phyloP scores from a whole-genome alignment of 2,329 filamentous ascomycete species.

The Aureobasidium sp. region DNA sequence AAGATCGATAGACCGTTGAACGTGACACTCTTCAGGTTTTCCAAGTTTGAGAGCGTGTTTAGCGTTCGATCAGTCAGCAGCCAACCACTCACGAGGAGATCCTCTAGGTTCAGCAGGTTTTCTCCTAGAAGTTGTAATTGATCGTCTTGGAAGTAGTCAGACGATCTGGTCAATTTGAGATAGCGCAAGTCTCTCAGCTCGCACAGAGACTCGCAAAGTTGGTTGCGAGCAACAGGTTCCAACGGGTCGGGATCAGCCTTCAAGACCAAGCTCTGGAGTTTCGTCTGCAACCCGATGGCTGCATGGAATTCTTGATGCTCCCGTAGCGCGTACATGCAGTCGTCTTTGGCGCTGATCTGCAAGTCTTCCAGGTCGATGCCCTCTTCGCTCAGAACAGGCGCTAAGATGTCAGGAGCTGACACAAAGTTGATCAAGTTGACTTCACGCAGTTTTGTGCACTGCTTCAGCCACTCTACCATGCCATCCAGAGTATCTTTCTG shows the following conservation, averaged over 20 bases:
- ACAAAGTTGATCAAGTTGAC: conserved; percentile 47
- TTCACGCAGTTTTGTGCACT: conserved; percentile 45
- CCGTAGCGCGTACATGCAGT: conserved; percentile 38
- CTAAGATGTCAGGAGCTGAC: conserved; percentile 47
- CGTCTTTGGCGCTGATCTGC: conserved; percentile 32
- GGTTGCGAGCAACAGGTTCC: conserved; percentile 41
- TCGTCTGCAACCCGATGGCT: conserved; percentile 45
- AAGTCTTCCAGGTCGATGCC: conserved; percentile 43
- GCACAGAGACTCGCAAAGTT: conserved; percentile 46
- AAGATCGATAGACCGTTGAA: conserved; percentile 52
- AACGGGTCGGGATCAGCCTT: conserved; percentile 42
- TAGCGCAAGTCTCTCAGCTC: conserved; percentile 46
- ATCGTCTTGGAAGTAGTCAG: conserved; percentile 43
- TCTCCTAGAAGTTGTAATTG: conserved; percentile 45
- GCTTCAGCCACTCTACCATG: conserved; percentile 48
- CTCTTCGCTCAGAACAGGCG: conserved; percentile 41
- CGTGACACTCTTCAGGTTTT: conserved; percentile 45
- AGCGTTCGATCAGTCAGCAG: conserved; percentile 47
- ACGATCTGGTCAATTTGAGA: conserved; percentile 47
- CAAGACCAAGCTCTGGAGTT: conserved; percentile 41
- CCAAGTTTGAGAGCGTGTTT: conserved; percentile 38
- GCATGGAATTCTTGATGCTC: conserved; percentile 47
- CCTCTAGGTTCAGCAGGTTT: conserved; percentile 45
- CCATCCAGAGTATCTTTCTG: conserved; percentile 48
- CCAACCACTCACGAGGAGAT: conserved; percentile 51